Conservation (phyloP, 345 rosid genomes). For the Dovyalis caffra region DNA sequence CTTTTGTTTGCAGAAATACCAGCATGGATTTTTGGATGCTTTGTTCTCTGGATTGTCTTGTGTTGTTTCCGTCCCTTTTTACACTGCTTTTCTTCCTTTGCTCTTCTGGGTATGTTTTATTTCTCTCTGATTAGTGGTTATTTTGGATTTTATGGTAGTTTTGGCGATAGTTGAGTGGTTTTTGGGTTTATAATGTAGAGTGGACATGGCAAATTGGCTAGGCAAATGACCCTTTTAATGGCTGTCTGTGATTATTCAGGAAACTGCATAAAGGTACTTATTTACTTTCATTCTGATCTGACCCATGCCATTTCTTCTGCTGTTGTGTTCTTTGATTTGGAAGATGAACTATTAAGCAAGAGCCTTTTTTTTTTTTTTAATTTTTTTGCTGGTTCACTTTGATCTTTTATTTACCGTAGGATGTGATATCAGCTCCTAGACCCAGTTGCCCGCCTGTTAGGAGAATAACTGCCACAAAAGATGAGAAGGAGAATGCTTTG, state of each 20-base stretch:
- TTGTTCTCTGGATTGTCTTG: constrained; percentile 82
- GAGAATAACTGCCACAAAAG: constrained; percentile 82
- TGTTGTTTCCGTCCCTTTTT: constrained; percentile 95
- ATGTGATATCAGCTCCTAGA: constrained; percentile 91
- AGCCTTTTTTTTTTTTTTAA: neutral
- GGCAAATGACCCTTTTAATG: constrained; percentile 96
- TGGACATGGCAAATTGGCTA: constrained; percentile 94
- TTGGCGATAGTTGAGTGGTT: neutral
- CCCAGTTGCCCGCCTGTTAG: constrained; percentile 91
- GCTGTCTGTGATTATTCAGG: constrained; percentile 96
- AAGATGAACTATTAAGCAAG: neutral
- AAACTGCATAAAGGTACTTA: constrained; percentile 71
- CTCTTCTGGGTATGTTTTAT: constrained; percentile 80
- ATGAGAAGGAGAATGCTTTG: constrained; percentile 94
- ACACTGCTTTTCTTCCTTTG: constrained; percentile 93
- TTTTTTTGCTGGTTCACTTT: neutral
- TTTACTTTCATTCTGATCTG: neutral
- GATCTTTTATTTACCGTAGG: constrained; percentile 44
- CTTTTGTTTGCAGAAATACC: constrained; percentile 53
- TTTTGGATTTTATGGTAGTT: neutral
- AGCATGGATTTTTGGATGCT: constrained; percentile 63
- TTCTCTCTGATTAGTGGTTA: neutral
- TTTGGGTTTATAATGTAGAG: constrained; percentile 50
- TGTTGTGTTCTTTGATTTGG: neutral
- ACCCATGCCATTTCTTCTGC: neutral